phyloP scores from a whole-genome alignment of 805 yeast species.

The Wickerhamomyces canadensis region DNA sequence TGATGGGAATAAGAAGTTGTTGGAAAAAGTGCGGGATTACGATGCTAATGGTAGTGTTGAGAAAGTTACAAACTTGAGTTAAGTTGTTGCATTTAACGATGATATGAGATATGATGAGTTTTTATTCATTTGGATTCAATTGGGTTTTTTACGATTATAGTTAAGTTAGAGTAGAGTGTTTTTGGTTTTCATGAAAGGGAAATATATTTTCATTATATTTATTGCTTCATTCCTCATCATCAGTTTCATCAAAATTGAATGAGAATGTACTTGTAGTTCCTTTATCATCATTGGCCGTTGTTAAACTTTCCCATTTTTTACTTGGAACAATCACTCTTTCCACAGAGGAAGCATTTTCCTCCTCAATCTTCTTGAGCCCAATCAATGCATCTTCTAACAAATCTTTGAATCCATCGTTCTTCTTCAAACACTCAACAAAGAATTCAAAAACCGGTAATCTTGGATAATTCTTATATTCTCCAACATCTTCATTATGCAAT shows the following conservation, averaged over 20 bases:
- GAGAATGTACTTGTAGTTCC: constrained; percentile 16
- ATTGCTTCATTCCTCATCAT: constrained; percentile 11
- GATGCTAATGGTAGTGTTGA: no score
- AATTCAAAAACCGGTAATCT: constrained; percentile 57
- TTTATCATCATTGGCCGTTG: constrained; percentile 3
- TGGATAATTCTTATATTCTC: constrained; percentile 38
- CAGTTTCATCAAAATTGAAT: constrained; percentile 22
- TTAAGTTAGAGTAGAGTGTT: no score
- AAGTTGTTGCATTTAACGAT: no score
- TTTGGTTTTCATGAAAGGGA: no score
- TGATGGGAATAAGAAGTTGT: no score
- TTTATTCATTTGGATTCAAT: no score
- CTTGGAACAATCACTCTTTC: constrained; percentile 32
- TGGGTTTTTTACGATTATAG: no score
- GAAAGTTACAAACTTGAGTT: constrained; percentile 11
- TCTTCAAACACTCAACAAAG: constrained; percentile 45
- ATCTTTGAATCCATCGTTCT: constrained; percentile 30
- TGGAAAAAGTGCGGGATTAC: no score
- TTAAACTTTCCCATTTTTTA: constrained; percentile 48
- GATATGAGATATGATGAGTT: no score
- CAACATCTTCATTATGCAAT: constrained; percentile 55
- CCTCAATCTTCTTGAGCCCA: constrained; percentile 30
- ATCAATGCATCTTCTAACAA: constrained; percentile 31
- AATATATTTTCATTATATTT: not conserved
- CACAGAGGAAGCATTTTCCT: constrained; percentile 16